phyloP scores from a whole-genome alignment of 495 filamentous ascomycete species.

The Aspergillus carlsbadensis region DNA sequence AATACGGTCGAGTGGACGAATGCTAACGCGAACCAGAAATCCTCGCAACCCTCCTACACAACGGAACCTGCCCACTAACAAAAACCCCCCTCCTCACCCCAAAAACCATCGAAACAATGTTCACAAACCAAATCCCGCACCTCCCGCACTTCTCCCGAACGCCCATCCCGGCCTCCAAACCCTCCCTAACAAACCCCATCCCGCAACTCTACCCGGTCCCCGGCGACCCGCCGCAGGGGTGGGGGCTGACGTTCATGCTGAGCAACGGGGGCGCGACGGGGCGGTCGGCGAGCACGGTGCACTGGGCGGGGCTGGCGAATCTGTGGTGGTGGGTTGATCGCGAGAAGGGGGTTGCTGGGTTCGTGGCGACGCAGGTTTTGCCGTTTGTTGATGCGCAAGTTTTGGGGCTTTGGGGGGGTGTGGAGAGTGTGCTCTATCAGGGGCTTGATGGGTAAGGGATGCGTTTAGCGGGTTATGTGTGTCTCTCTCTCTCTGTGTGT shows the following conservation, averaged over 20 bases:
- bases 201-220: conserved; percentile 17
- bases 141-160: conserved; percentile 50
- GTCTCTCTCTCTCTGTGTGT: too few species aligned
- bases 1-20: too few species aligned
- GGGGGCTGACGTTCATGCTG: conserved; percentile 57
- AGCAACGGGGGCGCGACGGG: conserved; percentile 41
- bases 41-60: conserved; percentile 48
- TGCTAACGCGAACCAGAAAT: too few species aligned
- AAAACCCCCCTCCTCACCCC: conserved; percentile 45
- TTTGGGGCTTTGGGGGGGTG: background rate
- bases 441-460: background rate
- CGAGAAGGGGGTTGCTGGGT: conserved; percentile 57
- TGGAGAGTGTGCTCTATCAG: conserved; percentile 6
- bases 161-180: conserved; percentile 18
- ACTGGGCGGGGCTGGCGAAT: conserved; percentile 61
- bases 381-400: conserved; percentile 44
- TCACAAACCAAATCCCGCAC: conserved; percentile 58
- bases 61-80: conserved; percentile 50
- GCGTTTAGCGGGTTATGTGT: too few species aligned
- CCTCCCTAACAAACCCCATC: conserved; percentile 8
- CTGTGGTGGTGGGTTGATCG: conserved; percentile 63
- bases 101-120: conserved; percentile 58
- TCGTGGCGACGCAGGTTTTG: conserved; percentile 57
- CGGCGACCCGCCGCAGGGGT: conserved; percentile 54
- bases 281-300: conserved; percentile 44